A percentile compares a stretch with the other conserved stretches of the same genome.
These are phyloP conservation scores for Hypoxylon fuscum DNA, from an alignment of 495 filamentous ascomycete genomes.

Conservation along the genomic window DNA sequence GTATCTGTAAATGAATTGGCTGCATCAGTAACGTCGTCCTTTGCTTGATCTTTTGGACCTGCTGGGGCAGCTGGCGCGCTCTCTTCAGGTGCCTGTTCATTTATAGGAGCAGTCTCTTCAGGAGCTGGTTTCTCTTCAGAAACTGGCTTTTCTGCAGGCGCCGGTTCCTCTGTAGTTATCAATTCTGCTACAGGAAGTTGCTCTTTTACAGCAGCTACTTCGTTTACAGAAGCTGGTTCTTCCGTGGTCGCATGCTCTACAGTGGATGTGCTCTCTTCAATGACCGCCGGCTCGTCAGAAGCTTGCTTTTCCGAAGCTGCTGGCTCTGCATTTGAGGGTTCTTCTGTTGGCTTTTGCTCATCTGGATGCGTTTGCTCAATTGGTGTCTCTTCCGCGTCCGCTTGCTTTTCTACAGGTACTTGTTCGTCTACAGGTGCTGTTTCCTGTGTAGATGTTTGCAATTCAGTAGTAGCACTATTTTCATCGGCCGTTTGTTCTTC, in stretches of 20 bases:
- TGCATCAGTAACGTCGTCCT: not conserved
- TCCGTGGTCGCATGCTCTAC: not conserved
- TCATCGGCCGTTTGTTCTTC: constrained; percentile 5
- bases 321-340: not conserved
- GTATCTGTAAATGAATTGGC: not conserved
- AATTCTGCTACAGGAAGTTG: not conserved
- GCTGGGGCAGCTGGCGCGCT: not conserved
- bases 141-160: not conserved
- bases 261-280: not conserved
- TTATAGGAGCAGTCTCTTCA: not conserved
- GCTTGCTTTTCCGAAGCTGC: not conserved
- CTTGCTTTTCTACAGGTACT: constrained; percentile 8
- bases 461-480: constrained; percentile 3
- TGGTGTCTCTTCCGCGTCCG: not conserved
- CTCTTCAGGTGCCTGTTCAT: not conserved
- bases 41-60: not conserved
- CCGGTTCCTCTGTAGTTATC: not conserved
- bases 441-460: not conserved
- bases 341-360: not conserved
- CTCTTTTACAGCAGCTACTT: not conserved
- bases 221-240: not conserved
- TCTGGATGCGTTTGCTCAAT: not conserved
- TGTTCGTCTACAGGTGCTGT: not conserved
- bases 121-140: not conserved
- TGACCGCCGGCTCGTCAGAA: not conserved